Evolutionary conservation across 2,329 filamentous ascomycete genomes (phyloP).

Genomic region (Ambrosiella cleistominuta): DNA sequence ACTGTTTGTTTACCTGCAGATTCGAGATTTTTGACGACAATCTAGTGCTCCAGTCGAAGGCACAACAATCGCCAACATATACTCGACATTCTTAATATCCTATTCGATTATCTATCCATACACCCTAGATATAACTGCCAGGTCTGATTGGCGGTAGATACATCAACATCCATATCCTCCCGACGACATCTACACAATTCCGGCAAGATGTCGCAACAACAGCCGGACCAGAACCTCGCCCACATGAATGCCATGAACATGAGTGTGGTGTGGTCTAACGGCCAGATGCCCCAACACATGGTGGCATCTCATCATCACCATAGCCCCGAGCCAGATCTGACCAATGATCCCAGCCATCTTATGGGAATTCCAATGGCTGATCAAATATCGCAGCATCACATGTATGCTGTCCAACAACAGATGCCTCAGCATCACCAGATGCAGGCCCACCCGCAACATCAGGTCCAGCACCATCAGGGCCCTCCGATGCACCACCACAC

Average conservation of each 20-base stretch:
- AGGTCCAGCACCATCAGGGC: slow-evolving; percentile 7
- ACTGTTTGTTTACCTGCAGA: background rate
- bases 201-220: slow-evolving; percentile 10
- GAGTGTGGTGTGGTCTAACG: slow-evolving; percentile 6
- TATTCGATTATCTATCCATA: background rate
- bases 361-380: slow-evolving; percentile 10
- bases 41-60: background rate
- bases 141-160: background rate
- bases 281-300: slow-evolving; percentile 4
- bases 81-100: background rate
- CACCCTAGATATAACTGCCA: background rate
- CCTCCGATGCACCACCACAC: slow-evolving; percentile 8
- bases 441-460: slow-evolving; percentile 6
- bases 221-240: slow-evolving; percentile 8
- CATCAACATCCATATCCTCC: background rate
- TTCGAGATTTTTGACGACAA: background rate
- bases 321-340: slow-evolving; percentile 7
- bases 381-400: slow-evolving; percentile 9
- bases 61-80: background rate
- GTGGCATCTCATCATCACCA: slow-evolving; percentile 5
- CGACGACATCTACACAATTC: background rate
- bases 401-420: slow-evolving; percentile 8
- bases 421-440: slow-evolving; percentile 15
- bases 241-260: slow-evolving; percentile 9
- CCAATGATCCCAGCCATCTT: slow-evolving; percentile 7